Evolutionary conservation across 129 eudicot genomes (phyloP).

Genomic region (sunflower (Helianthus annuus)): DNA sequence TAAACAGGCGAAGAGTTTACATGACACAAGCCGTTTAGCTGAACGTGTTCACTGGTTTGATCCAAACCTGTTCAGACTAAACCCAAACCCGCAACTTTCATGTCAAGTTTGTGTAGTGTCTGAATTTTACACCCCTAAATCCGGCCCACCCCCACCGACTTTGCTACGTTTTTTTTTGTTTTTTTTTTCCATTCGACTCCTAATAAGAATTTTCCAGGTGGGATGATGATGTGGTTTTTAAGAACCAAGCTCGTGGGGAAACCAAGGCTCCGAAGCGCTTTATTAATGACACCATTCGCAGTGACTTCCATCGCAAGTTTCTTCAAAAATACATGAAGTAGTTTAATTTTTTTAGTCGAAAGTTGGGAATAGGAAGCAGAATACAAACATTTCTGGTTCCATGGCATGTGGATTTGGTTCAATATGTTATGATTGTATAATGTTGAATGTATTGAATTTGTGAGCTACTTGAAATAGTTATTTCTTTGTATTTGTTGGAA

Average conservation of each 20-base stretch:
- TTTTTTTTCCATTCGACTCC: not conserved
- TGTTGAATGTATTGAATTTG: slow-evolving; percentile 19
- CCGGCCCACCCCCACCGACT: not conserved
- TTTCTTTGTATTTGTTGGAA: not conserved
- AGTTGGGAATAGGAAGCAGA: not conserved
- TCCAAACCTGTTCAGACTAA: too few relatives aligned
- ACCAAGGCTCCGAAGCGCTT: slow-evolving; percentile 41
- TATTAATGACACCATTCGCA: slow-evolving; percentile 49
- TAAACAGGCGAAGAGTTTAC: too few relatives aligned
- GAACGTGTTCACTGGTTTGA: too few relatives aligned
- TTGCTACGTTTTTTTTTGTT: not conserved
- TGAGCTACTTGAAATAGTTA: slow-evolving; percentile 5
- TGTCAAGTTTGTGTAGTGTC: too few relatives aligned
- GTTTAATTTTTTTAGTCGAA: not conserved
- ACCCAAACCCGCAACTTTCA: too few relatives aligned
- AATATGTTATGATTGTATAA: slow-evolving; percentile 19
- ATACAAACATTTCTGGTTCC: slow-evolving; percentile 12
- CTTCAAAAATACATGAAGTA: slow-evolving; percentile 49
- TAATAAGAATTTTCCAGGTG: slow-evolving; percentile 34
- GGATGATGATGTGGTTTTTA: slow-evolving; percentile 51
- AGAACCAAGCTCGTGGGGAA: slow-evolving; percentile 49
- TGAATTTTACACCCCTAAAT: too few relatives aligned
- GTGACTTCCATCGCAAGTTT: slow-evolving; percentile 47
- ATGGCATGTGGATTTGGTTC: slow-evolving; percentile 11
- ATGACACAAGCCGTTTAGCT: too few relatives aligned